Evolutionary conservation across 345 rosid species (phyloP).

Genomic region (Brassica carinata): DNA sequence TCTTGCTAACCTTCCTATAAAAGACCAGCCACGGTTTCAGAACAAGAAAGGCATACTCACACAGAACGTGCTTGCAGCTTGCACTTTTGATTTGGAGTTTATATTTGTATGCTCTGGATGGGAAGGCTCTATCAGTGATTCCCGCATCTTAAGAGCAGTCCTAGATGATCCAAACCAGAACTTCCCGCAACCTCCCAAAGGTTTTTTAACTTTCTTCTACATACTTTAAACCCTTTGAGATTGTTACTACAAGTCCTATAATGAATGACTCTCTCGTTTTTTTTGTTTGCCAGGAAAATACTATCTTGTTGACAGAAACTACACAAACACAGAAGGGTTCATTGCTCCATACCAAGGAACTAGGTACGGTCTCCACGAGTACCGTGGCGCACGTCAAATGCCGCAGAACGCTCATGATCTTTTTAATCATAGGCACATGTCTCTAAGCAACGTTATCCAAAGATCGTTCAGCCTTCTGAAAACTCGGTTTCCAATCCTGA

Average conservation of each 20-base stretch:
- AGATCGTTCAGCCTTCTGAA: conserved; percentile 58
- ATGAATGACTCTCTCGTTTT: background rate
- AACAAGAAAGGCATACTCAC: conserved; percentile 64
- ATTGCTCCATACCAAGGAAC: conserved; percentile 72
- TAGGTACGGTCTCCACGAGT: conserved; percentile 57
- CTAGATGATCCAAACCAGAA: conserved; percentile 79
- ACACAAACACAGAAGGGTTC: conserved; percentile 64
- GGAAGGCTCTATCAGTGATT: conserved; percentile 83
- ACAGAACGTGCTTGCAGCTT: conserved; percentile 79
- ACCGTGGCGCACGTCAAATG: conserved; percentile 62
- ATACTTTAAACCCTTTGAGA: background rate
- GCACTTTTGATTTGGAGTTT: conserved; percentile 76
- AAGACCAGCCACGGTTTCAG: conserved; percentile 74
- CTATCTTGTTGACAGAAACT: conserved; percentile 70
- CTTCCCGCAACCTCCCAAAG: conserved; percentile 72
- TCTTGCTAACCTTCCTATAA: conserved; percentile 77
- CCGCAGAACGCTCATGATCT: conserved; percentile 71
- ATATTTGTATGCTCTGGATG: conserved; percentile 77
- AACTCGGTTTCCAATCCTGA: conserved; percentile 72
- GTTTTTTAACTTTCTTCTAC: conserved; percentile 30
- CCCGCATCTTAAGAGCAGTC: conserved; percentile 75
- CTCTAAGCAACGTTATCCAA: conserved; percentile 54
- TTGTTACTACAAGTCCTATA: conserved; percentile 4
- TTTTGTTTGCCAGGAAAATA: conserved; percentile 59
- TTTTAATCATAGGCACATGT: conserved; percentile 72